Evolutionary conservation across 1,139 yeast genomes (phyloP).

Genomic region (Chernovozyma sophiae-reginae): DNA sequence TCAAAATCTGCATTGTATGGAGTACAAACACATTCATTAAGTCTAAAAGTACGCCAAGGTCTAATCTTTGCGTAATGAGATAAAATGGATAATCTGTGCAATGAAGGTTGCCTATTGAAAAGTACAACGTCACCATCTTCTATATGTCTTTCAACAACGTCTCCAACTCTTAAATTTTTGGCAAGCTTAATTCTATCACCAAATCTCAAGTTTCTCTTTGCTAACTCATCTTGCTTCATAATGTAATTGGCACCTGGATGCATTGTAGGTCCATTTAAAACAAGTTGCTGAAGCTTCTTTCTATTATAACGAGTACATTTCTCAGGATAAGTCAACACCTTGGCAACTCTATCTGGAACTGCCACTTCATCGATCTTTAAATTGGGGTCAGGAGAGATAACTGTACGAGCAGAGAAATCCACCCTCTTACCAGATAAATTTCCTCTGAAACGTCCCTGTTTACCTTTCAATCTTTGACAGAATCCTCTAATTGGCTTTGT

Average conservation of each 20-base stretch:
- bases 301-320: conserved; percentile 85
- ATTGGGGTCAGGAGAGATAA: conserved; percentile 98
- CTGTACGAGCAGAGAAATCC: conserved; percentile 97
- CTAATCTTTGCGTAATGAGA: conserved; percentile 94
- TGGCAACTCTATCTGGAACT: conserved; percentile 95
- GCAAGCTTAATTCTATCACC: conserved; percentile 85
- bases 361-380: conserved; percentile 94
- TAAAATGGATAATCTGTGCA: conserved; percentile 89
- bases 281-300: conserved; percentile 66
- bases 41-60: conserved; percentile 97
- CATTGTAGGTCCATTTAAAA: conserved; percentile 78
- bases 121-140: conserved; percentile 96
- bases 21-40: conserved; percentile 98
- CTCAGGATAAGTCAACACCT: conserved; percentile 93
- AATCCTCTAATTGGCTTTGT: conserved; percentile 91
- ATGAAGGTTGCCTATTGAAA: conserved; percentile 96
- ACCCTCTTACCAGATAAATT: conserved; percentile 97
- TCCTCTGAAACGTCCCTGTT: conserved; percentile 98
- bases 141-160: conserved; percentile 93
- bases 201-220: conserved; percentile 82
- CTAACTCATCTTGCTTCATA: conserved; percentile 74
- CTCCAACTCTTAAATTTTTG: conserved; percentile 74
- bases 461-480: conserved; percentile 96
- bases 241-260: conserved; percentile 98
- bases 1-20: conserved; percentile 99